Conservation (phyloP, 306 rosid species). For the Biancaea sappan region DNA sequence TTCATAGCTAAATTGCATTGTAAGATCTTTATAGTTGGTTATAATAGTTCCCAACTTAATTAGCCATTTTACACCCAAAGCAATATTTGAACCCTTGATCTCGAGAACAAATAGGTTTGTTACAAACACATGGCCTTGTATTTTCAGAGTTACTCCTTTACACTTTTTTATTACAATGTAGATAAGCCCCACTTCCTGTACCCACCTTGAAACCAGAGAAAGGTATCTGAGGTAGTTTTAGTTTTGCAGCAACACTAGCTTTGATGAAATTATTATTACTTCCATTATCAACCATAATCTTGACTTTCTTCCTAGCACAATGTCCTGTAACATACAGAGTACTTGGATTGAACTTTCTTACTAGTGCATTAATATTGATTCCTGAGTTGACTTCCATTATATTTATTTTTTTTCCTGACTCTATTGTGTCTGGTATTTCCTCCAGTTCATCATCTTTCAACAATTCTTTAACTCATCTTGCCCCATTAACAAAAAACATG, state of each 20-base stretch:
- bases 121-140: background rate
- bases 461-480: background rate
- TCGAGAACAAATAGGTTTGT: background rate
- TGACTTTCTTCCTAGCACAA: accelerated
- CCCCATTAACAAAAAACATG: background rate
- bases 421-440: accelerated
- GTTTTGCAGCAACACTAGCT: background rate
- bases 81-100: background rate
- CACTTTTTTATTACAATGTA: background rate
- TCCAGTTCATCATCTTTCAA: background rate
- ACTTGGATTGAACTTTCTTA: background rate
- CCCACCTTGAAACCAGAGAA: background rate
- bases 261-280: background rate
- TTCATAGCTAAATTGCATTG: no score
- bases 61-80: background rate
- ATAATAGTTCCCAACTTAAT: no score
- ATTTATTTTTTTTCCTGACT: accelerated
- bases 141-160: background rate
- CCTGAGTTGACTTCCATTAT: no score
- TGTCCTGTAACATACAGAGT: background rate
- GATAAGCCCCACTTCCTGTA: background rate
- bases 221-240: accelerated
- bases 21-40: no score
- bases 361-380: background rate
- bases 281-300: background rate